Evolutionary conservation across 768 basidiomycete genomes (phyloP), one percentile per base, ranked within the genome.

Genomic region (Tephrocybe sp.): DNA sequence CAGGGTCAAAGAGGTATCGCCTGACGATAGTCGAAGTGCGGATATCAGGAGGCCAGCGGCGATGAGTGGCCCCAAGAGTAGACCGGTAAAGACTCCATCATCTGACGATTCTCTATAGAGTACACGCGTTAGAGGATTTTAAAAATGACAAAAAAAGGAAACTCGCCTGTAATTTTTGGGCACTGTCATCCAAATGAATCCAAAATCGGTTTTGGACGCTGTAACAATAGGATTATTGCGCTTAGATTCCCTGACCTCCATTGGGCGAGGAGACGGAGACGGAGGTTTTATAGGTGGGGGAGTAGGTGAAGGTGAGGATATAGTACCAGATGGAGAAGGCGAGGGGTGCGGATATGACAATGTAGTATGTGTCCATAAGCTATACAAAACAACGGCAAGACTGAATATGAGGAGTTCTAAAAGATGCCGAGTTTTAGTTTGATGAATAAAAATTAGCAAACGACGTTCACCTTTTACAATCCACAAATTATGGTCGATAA

Each of bases 131-230:
- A 63, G 44, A 34, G 24, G 11, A n/a, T 34, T 15, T 44, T 1
- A 44, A 12, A 8, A 44, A 38, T 37, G 16, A 24, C 11, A 35
- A 36, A 7, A 42, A 25, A 22, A n/a, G 8, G 47, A 43, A 22
- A 19, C 5, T 24, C 55, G 87, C 89, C 90, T 76, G 62, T 89
- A 93, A 60, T 93, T 91, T 66, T 91, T 90, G 0, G 88, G 86
- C 4, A 91, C 89, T 13, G 90, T 87, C 91, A 93, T 92, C 89
- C 89, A 93, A 21, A 92, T 77, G 60, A 83, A 88, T 27, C 84
- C 83, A 48, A 83, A 81, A 59, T 81, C 78, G 19, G 71, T 69
- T 67, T 77, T 81, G 52, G 69, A 70, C 43, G 58, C 57, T 24
- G 59, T 51, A 25, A 58, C 45, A 22, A 64, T 62, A 44, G 51